A percentile compares a stretch with the other conserved stretches of the same genome.
phyloP scores from a whole-genome alignment of 2,329 filamentous ascomycete species.

The Colletotrichum abscissum region DNA sequence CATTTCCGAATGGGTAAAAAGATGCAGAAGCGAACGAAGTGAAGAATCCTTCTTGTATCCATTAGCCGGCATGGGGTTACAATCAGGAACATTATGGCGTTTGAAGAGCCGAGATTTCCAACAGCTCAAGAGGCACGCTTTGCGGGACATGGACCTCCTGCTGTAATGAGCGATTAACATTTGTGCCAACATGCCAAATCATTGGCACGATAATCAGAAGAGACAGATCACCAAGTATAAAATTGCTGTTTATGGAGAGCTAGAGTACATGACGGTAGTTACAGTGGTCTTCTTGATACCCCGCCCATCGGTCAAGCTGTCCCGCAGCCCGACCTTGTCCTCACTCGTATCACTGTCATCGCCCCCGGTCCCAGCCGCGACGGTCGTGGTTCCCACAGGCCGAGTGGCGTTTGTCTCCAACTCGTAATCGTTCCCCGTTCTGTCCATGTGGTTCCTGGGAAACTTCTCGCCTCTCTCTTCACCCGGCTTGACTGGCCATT shows the following conservation, averaged over 20 bases:
- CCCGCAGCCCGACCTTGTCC: constrained; percentile 11
- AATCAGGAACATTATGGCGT: not conserved
- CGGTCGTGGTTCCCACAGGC: constrained; percentile 29
- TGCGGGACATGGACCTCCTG: too few relatives aligned
- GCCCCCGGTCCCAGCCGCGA: constrained; percentile 37
- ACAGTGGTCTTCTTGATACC: constrained; percentile 45
- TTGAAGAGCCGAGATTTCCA: not conserved
- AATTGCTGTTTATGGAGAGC: not conserved
- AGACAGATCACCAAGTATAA: too few relatives aligned
- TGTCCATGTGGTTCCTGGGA: constrained; percentile 39
- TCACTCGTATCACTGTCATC: constrained; percentile 42
- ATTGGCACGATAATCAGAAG: too few relatives aligned
- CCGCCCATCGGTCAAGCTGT: not conserved
- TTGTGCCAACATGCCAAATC: too few relatives aligned
- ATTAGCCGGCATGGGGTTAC: constrained; percentile 7
- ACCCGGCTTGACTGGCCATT: constrained; percentile 36
- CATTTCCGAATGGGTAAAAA: not conserved
- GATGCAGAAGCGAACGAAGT: not conserved
- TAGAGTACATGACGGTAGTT: constrained; percentile 39
- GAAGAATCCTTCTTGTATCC: not conserved
- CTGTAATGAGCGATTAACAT: too few relatives aligned
- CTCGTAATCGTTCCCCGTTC: constrained; percentile 39
- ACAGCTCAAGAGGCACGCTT: not conserved
- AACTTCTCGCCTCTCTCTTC: constrained; percentile 44
- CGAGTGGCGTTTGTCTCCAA: constrained; percentile 34